Base-by-base conservation (phyloP, 495 filamentous ascomycete species). In the Ascodesmis nigricans region DNA sequence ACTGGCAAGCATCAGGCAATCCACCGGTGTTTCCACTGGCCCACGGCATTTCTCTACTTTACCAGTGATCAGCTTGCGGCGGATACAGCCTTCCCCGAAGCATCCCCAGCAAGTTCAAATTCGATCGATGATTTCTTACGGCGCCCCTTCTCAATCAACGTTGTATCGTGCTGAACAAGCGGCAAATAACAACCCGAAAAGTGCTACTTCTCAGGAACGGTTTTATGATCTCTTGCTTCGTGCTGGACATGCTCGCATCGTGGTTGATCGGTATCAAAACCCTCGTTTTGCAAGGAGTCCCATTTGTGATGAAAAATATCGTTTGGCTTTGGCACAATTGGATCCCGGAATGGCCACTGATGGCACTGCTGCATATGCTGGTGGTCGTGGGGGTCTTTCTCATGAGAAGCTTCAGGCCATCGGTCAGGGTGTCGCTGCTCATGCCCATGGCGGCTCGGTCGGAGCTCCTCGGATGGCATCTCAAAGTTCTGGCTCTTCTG, bases 151-250 rank as follows among this genome's bases (percentile, higher is more conserved):
- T 29, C 64, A 64, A 31, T 67, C 63, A 23, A 50, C 70, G 8
- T 57, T 79, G 5, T 71, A 70, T 14, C 71, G 75, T 41, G 68
- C 72, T 43, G 87, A 97, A 56, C 75, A 78, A 50, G 71, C 75
- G 16, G 90, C 87, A 22, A 95, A 92, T 54, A 76, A 78, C 57
- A 83, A 91, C 44, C 78, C 87, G 2, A 69, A 63, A 42, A 92
- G 75, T 55, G 68, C 80, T 9, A 74, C 70, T 17, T 73, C 79
- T 10, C 87, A 97, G 55, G 82, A 80, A 55, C 71, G 78, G 14
- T 92, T 97, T 53, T 97, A 97, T 54, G 71, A 80, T 47, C 73
- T 79, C 21, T 67, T 95, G n/a, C 59, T 93, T 15, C 73, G 70
- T 43, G 81, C 81, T 7, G 79, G 90, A 48, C 82, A 92, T 73